Evolutionary conservation across 805 yeast species (phyloP).

Genomic region (Candida multigemmis): DNA sequence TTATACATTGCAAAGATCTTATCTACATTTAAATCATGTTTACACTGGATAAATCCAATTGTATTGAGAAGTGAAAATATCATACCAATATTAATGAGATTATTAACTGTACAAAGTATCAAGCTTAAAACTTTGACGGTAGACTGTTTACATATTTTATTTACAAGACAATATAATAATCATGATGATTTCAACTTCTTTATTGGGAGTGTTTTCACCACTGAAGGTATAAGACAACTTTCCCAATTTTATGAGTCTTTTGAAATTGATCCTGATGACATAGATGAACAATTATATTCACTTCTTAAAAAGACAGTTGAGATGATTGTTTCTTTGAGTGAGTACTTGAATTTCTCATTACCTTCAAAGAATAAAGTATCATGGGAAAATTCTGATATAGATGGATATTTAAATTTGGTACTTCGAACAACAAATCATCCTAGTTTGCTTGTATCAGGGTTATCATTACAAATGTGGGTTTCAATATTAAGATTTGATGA

Average conservation of each 20-base stretch:
- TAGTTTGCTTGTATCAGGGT: constrained; percentile 81
- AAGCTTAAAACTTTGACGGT: constrained; percentile 74
- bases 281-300: constrained; percentile 75
- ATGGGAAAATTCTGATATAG: constrained; percentile 52
- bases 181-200: constrained; percentile 67
- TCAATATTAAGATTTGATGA: constrained; percentile 77
- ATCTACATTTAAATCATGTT: constrained; percentile 79
- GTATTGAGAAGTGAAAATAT: constrained; percentile 62
- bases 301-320: constrained; percentile 86
- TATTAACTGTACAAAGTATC: constrained; percentile 51
- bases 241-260: constrained; percentile 53
- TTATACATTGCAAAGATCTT: constrained; percentile 57
- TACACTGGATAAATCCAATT: constrained; percentile 84
- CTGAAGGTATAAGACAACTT: constrained; percentile 66
- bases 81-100: constrained; percentile 50
- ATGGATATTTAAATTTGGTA: constrained; percentile 63
- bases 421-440: constrained; percentile 76
- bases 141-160: constrained; percentile 83
- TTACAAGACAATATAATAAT: constrained; percentile 65
- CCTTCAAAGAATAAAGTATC: constrained; percentile 30
- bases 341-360: constrained; percentile 49
- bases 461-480: constrained; percentile 92
- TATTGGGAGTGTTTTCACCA: constrained; percentile 67
- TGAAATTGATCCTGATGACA: constrained; percentile 55
- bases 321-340: constrained; percentile 81